Evolutionary conservation across 345 rosid genomes (phyloP).

Genomic region (Salix arbutifolia): DNA sequence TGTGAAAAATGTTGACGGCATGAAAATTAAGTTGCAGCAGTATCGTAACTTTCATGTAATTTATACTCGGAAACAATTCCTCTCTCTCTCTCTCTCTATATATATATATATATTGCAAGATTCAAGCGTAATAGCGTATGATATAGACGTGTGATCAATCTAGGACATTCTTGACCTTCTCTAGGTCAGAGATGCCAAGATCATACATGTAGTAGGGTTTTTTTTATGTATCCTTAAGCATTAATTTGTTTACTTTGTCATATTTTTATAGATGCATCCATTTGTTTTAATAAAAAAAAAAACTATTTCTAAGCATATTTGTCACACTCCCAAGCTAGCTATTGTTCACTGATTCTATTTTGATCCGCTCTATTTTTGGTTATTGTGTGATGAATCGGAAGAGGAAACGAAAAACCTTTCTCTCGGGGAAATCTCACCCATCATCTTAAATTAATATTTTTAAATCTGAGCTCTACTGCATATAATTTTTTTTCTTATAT

Average conservation of each 20-base stretch:
- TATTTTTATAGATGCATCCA: background rate
- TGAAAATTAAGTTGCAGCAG: constrained; percentile 7
- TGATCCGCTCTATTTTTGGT: no score
- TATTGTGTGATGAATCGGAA: no score
- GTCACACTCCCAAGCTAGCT: no score
- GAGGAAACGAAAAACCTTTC: no score
- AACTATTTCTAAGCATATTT: no score
- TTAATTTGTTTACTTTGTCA: background rate
- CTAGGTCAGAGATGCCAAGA: background rate
- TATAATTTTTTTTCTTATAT: no score
- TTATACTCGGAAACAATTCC: background rate
- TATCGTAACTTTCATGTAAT: constrained; percentile 13
- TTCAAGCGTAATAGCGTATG: background rate
- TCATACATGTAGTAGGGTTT: background rate
- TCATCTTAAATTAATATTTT: no score
- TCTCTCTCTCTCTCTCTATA: background rate
- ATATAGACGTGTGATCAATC: background rate
- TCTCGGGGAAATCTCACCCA: no score
- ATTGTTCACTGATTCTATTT: no score
- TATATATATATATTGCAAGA: background rate
- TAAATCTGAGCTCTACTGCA: background rate
- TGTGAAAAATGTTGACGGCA: constrained; percentile 14
- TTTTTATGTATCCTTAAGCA: background rate
- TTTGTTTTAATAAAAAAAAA: no score
- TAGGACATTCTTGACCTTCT: background rate